Evolutionary conservation across 257 asterid genomes (phyloP), one percentile per base, ranked within the genome.

Genomic region (Nicotiana sylvestris): DNA sequence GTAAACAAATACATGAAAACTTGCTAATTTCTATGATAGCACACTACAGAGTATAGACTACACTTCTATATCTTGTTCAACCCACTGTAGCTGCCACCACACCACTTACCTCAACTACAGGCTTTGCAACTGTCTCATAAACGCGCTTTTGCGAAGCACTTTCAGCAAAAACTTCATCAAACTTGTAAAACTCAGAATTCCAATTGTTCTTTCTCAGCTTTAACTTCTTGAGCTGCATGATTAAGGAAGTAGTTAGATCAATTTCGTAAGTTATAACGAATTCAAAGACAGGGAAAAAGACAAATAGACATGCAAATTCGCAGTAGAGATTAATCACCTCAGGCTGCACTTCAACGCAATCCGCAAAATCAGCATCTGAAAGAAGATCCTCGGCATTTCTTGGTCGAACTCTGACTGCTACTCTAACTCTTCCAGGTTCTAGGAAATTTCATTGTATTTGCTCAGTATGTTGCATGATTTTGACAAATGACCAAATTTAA

Each of bases 391-490:
- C 93, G 4, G 94, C 87, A 77, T 89, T 93, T 89, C 88, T 90
- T 32, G 98, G 98, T 70, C 98, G 95, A 78, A 95, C 89, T 90
- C 98, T 89, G 30, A 95, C 90, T 77, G 98, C 95, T 87, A 95
- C 98, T 87, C 98, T 95, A 77, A 95, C 98, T 89, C 98, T 92
- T 82, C 92, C 97, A 66, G 95, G 90, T 83, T 92, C 98, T 95
- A 55, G 81, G 37, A 35, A 83, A 25, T 46, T 74, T 51, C 7
- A 5, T 51, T 15, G 53, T 35, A 29, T 29, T 76, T 74, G 43
- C 62, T 74, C 29, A 76, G 33, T 29, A 76, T 51, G 64, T 27
- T 29, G 46, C 16, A 29, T 27, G 64, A 51, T 76, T 74, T 76
- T 76, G 80, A 51, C 25, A 76, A 51, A 76, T 74, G 64, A 27